Evolutionary conservation across 1,284 basidiomycete species (phyloP), one percentile per base, ranked within the genome.

Genomic region (Coriolopsis trogii): DNA sequence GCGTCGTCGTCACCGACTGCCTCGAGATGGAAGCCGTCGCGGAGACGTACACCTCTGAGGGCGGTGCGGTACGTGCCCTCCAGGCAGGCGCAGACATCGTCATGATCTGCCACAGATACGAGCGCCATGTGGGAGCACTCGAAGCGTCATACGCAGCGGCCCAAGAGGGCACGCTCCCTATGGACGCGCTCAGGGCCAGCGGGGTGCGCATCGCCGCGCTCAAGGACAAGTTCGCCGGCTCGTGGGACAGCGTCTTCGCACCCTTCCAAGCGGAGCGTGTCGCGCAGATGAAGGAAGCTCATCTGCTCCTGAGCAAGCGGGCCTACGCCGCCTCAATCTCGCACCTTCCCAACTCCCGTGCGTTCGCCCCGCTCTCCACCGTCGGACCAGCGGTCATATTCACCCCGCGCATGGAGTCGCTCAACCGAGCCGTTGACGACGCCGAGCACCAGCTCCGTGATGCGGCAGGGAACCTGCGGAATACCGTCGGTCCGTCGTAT

Each of bases 21-120:
- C 69, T 87, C 16, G 84, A 86, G 68, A 88, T 89, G 86, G 80
- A 82, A 41, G 85, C 87, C 13, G 78, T 88, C 15, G 75, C 79
- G 0, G 72, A 74, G 26, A 77, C 73, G 9, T 79, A 78, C 54
- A 82, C 81, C 13, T 67, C 78, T 3, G 73, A 78, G 43, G 74
- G 71, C 38, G 85, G 82, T 3, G 81, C 84, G 0, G 74, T 85
- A 15, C 63, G 73, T 51, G 76, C 80, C 3, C 64, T 88, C 29
- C 68, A 71, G 41, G 85, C 87, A 0, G 86, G 84, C 3, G 82
- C 82, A 16, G 86, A 89, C 51, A 68, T 89, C 13, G 83, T 73
- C 7, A 88, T 89, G 87, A 79, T 86, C 36, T 89, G 85, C 56
- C 87, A 89, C 61, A 80, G 73, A 6, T 75, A 80, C 53, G 67